These are phyloP conservation scores for Fusarium sp. DNA, from an alignment of 2,329 filamentous ascomycete species.

Conservation along the genomic window DNA sequence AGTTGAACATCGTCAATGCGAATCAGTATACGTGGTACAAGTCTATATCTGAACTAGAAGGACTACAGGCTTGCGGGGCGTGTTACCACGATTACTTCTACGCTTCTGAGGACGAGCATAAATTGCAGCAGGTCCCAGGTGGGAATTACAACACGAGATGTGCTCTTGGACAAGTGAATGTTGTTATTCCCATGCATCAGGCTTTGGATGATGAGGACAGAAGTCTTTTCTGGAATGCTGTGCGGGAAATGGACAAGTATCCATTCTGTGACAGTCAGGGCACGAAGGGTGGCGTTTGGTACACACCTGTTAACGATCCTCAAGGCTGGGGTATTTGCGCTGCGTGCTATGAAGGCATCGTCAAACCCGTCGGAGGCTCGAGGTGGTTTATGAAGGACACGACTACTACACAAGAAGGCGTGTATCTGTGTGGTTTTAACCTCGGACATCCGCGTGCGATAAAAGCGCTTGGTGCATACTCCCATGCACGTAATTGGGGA, in stretches of 20 bases:
- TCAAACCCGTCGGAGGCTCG: conserved; percentile 47
- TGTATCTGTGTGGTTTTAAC: conserved; percentile 51
- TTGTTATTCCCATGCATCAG: conserved; percentile 47
- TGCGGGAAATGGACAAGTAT: conserved; percentile 43
- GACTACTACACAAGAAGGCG: conserved; percentile 17
- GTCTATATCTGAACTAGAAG: conserved; percentile 38
- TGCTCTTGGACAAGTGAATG: conserved; percentile 47
- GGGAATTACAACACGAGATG: conserved; percentile 42
- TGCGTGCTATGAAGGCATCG: conserved; percentile 49
- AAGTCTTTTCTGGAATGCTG: conserved; percentile 50
- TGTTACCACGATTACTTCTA: conserved; percentile 54
- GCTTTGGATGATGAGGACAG: conserved; percentile 47
- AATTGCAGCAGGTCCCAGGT: conserved; percentile 38
- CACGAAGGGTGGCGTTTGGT: conserved; percentile 49
- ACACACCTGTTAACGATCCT: conserved; percentile 49
- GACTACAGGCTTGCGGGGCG: conserved; percentile 50
- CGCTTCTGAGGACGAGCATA: conserved; percentile 45
- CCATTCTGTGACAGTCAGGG: conserved; percentile 49
- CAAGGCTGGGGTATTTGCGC: conserved; percentile 51
- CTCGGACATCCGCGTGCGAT: conserved; percentile 44
- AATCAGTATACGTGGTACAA: conserved; percentile 50
- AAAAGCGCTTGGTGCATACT: conserved; percentile 38
- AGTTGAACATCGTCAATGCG: conserved; percentile 27
- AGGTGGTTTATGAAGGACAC: conserved; percentile 46
- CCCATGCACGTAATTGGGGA: conserved; percentile 46